A percentile compares a stretch with the other conserved stretches of the same genome.
Evolutionary conservation across 2,329 filamentous ascomycete species (phyloP).

Genomic region (Phaeosphaeriaceae sp.): DNA sequence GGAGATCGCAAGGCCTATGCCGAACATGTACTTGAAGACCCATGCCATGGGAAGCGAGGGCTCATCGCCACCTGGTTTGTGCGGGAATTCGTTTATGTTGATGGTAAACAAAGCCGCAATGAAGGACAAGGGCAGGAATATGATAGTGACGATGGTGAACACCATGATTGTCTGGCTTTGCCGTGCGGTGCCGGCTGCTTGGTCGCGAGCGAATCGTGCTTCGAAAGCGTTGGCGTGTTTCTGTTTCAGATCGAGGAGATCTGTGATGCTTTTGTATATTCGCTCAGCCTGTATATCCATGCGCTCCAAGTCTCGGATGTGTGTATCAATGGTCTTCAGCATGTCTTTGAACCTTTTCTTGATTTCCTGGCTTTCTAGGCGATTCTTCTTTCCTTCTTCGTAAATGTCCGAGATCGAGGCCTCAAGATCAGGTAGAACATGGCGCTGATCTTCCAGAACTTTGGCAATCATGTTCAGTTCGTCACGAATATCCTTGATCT

Average conservation of each 20-base stretch:
- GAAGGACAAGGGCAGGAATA: conserved; percentile 64
- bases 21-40: conserved; percentile 64
- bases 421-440: conserved; percentile 58
- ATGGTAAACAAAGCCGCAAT: conserved; percentile 64
- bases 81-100: conserved; percentile 59
- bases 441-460: conserved; percentile 59
- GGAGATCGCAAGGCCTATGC: conserved; percentile 61
- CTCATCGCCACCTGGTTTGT: conserved; percentile 32
- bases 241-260: conserved; percentile 72
- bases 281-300: conserved; percentile 69
- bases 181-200: conserved; percentile 66
- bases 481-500: conserved; percentile 72
- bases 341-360: conserved; percentile 65
- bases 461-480: conserved; percentile 69
- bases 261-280: conserved; percentile 66
- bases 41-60: conserved; percentile 55
- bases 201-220: conserved; percentile 66
- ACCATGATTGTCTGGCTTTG: conserved; percentile 65
- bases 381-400: conserved; percentile 30
- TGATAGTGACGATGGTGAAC: conserved; percentile 66
- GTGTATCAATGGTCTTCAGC: conserved; percentile 63
- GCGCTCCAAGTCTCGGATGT: conserved; percentile 66
- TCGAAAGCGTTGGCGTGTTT: conserved; percentile 74
- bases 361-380: conserved; percentile 53
- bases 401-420: conserved; percentile 51